phyloP scores from a whole-genome alignment of 2,329 filamentous ascomycete genomes.

The Xylariaceae sp. region DNA sequence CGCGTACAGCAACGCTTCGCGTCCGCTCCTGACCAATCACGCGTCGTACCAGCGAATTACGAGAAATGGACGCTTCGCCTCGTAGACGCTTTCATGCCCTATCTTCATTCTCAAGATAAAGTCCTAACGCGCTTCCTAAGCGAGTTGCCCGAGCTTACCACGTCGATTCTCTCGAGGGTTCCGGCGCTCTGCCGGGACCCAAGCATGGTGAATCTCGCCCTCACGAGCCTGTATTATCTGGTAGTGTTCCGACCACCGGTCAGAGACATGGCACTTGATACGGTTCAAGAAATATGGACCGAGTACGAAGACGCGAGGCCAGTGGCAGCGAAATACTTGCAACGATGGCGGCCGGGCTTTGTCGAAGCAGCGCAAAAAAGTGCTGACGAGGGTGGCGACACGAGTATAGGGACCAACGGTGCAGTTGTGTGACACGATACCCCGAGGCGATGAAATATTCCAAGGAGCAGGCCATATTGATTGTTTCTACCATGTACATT shows the following conservation, averaged over 20 bases:
- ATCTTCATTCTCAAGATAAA: slow-evolving; percentile 87
- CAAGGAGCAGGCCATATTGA: slow-evolving; percentile 1
- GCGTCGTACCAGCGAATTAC: slow-evolving; percentile 60
- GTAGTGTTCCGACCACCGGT: slow-evolving; percentile 64
- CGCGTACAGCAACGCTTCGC: slow-evolving; percentile 45
- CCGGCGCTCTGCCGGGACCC: slow-evolving; percentile 62
- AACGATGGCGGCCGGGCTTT: slow-evolving; percentile 55
- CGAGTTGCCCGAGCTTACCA: slow-evolving; percentile 77
- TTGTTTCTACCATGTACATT: slow-evolving; percentile 11
- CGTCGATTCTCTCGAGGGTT: slow-evolving; percentile 66
- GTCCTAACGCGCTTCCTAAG: slow-evolving; percentile 85
- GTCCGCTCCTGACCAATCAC: slow-evolving; percentile 35
- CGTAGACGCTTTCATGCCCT: slow-evolving; percentile 84
- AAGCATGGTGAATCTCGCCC: slow-evolving; percentile 55
- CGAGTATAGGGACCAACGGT: slow-evolving; percentile 15
- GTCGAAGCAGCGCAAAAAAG: slow-evolving; percentile 32
- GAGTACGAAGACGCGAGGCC: slow-evolving; percentile 61
- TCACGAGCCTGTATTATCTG: slow-evolving; percentile 61
- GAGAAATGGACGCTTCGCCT: slow-evolving; percentile 72
- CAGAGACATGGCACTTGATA: slow-evolving; percentile 57
- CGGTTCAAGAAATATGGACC: slow-evolving; percentile 61
- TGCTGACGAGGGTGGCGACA: slow-evolving; percentile 8
- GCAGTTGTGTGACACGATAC: slow-evolving; percentile 22
- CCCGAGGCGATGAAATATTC: slow-evolving; percentile 7
- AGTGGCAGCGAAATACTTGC: slow-evolving; percentile 57